Percentiles rank a stretch among this genome's conserved stretches.
phyloP scores from a whole-genome alignment of 192 early-diverging fungal species.

The Coemansia sp. region DNA sequence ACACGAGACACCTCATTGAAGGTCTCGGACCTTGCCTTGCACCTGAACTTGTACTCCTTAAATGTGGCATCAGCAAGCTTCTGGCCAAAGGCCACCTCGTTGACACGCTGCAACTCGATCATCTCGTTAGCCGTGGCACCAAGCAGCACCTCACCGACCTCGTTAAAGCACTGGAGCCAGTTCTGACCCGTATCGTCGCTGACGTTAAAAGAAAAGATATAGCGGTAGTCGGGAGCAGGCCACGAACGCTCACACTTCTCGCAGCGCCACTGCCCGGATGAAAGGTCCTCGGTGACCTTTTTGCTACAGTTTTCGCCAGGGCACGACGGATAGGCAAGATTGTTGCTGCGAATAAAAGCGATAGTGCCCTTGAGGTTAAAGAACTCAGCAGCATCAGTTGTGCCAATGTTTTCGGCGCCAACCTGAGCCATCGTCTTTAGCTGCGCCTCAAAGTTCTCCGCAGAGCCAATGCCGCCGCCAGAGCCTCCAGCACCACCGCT shows the following conservation, averaged over 20 bases:
- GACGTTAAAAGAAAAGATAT: slow-evolving; percentile 71
- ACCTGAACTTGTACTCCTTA: slow-evolving; percentile 71
- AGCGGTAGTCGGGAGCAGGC: slow-evolving; percentile 77
- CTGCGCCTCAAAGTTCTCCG: slow-evolving; percentile 32
- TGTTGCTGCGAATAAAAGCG: slow-evolving; percentile 68
- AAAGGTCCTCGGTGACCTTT: slow-evolving; percentile 73
- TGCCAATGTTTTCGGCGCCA: slow-evolving; percentile 70
- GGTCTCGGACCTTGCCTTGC: slow-evolving; percentile 78
- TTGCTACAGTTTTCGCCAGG: slow-evolving; percentile 79
- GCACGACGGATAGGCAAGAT: slow-evolving; percentile 83
- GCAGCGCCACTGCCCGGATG: slow-evolving; percentile 76
- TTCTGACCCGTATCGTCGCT: slow-evolving; percentile 78
- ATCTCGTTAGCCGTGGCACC: slow-evolving; percentile 73
- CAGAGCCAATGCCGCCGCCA: slow-evolving; percentile 28
- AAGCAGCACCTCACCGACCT: slow-evolving; percentile 67
- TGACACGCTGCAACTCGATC: slow-evolving; percentile 55
- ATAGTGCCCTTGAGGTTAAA: slow-evolving; percentile 74
- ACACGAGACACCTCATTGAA: slow-evolving; percentile 69
- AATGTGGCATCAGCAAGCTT: slow-evolving; percentile 62
- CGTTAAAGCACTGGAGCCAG: slow-evolving; percentile 90
- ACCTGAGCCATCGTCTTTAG: slow-evolving; percentile 70
- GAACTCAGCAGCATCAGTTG: slow-evolving; percentile 69
- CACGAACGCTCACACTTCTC: slow-evolving; percentile 82
- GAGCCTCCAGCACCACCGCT: slow-evolving; percentile 23
- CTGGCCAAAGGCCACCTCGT: slow-evolving; percentile 58